Evolutionary conservation across 2,329 filamentous ascomycete genomes (phyloP).

Genomic region (Acrodontium crateriforme): DNA sequence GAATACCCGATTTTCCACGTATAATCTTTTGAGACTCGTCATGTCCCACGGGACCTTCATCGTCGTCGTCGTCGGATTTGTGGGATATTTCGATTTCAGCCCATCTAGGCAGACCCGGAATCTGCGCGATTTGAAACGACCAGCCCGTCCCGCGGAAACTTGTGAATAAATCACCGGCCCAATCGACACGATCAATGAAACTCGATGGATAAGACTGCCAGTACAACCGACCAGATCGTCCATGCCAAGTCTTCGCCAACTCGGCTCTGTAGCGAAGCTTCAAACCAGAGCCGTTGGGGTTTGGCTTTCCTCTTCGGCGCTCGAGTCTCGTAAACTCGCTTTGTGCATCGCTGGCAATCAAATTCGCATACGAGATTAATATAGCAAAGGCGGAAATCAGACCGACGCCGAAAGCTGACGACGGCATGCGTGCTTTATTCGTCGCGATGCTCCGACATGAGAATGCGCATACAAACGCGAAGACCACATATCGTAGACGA

Average conservation of each 20-base stretch:
- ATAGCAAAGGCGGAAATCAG: slow-evolving; percentile 40
- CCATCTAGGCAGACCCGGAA: slow-evolving; percentile 30
- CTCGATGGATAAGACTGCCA: slow-evolving; percentile 42
- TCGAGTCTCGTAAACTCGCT: slow-evolving; percentile 44
- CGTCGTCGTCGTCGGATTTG: slow-evolving; percentile 12
- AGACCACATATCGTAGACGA: slow-evolving; percentile 32
- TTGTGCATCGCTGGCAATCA: slow-evolving; percentile 43
- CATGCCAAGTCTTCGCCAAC: slow-evolving; percentile 1
- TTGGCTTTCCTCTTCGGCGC: slow-evolving; percentile 11
- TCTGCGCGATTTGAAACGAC: slow-evolving; percentile 41
- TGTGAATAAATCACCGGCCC: slow-evolving; percentile 42
- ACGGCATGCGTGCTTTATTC: slow-evolving; percentile 36
- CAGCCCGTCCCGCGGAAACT: slow-evolving; percentile 48
- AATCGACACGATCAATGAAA: slow-evolving; percentile 42
- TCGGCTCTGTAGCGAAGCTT: not conserved
- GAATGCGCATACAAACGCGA: slow-evolving; percentile 29
- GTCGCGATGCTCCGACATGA: slow-evolving; percentile 30
- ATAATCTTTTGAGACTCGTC: too few relatives aligned
- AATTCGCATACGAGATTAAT: slow-evolving; percentile 38
- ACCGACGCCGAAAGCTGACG: slow-evolving; percentile 41
- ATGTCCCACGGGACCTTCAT: slow-evolving; percentile 4
- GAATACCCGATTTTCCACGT: slow-evolving; percentile 25
- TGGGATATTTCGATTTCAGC: slow-evolving; percentile 25
- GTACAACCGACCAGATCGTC: slow-evolving; percentile 16
- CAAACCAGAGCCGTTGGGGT: not conserved